phyloP scores from a whole-genome alignment of 257 asterid species.

The Gynochthodes officinalis region DNA sequence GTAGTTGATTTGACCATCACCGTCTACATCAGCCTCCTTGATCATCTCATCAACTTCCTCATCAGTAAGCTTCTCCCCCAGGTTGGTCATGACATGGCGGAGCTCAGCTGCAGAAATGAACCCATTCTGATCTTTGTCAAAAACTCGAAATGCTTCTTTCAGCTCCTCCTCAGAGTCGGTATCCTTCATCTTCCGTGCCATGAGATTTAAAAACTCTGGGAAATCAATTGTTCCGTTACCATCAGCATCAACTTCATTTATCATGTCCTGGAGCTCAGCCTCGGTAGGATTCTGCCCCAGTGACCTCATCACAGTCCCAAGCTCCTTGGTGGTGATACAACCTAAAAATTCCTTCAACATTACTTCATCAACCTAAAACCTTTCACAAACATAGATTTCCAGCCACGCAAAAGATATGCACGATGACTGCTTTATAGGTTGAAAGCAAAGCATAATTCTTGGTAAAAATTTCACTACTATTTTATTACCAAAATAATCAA shows the following conservation, averaged over 20 bases:
- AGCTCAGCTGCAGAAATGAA: conserved; percentile 12
- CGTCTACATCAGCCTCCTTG: conserved; percentile 10
- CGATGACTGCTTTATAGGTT: too few relatives aligned
- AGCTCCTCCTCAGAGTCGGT: conserved; percentile 15
- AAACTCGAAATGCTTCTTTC: not conserved
- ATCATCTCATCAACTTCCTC: conserved; percentile 14
- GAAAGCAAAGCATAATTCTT: too few relatives aligned
- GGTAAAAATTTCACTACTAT: too few relatives aligned
- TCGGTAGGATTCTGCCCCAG: conserved; percentile 9
- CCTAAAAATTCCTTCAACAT: not conserved
- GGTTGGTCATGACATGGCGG: conserved; percentile 13
- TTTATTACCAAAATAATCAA: not conserved
- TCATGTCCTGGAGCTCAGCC: conserved; percentile 15
- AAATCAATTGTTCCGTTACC: conserved; percentile 10
- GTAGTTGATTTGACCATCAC: conserved; percentile 12
- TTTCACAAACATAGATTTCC: too few relatives aligned
- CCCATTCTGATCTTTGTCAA: conserved; percentile 11
- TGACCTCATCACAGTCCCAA: conserved; percentile 10
- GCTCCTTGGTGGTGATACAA: conserved; percentile 14
- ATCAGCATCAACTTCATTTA: conserved; percentile 12
- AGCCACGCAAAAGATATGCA: too few relatives aligned
- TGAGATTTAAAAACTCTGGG: conserved; percentile 4
- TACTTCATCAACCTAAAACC: not conserved
- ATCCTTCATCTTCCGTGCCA: conserved; percentile 14
- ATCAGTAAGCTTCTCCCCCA: conserved; percentile 11